phyloP scores from a whole-genome alignment of 2,329 filamentous ascomycete species.

The Epichloe festucae region DNA sequence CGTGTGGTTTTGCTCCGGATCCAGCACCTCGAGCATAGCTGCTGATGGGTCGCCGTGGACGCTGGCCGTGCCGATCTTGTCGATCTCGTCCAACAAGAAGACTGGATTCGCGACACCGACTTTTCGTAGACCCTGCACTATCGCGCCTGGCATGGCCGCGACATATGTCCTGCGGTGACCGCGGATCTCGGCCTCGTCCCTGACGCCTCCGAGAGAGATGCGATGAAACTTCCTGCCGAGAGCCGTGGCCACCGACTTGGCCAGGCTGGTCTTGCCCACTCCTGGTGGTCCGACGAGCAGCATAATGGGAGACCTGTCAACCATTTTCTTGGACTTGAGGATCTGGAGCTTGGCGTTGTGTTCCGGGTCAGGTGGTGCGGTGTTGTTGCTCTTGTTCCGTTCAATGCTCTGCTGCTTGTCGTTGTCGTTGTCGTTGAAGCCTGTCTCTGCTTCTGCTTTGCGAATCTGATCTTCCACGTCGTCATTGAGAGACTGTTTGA shows the following conservation, averaged over 20 bases:
- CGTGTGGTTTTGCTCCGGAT: slow-evolving; percentile 90
- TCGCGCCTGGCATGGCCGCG: slow-evolving; percentile 93
- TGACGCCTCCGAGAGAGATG: slow-evolving; percentile 88
- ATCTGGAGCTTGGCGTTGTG: slow-evolving; percentile 54
- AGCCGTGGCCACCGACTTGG: slow-evolving; percentile 82
- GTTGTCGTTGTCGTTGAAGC: slow-evolving; percentile 31
- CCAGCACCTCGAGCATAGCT: slow-evolving; percentile 94
- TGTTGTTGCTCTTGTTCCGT: neutral
- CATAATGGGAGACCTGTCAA: slow-evolving; percentile 92
- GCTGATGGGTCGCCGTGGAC: slow-evolving; percentile 93
- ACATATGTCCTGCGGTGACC: slow-evolving; percentile 94
- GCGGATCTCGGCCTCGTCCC: slow-evolving; percentile 93
- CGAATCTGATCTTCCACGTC: slow-evolving; percentile 70
- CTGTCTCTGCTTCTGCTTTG: slow-evolving; percentile 48
- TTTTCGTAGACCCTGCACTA: slow-evolving; percentile 89
- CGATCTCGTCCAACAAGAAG: slow-evolving; percentile 91
- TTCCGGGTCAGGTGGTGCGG: slow-evolving; percentile 12
- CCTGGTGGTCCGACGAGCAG: slow-evolving; percentile 87
- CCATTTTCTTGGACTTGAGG: slow-evolving; percentile 69
- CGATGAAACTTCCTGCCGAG: slow-evolving; percentile 92
- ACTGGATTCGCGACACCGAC: slow-evolving; percentile 93
- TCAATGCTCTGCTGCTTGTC: neutral
- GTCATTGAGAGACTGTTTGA: slow-evolving; percentile 84
- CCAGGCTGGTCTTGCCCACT: slow-evolving; percentile 90
- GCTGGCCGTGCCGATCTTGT: slow-evolving; percentile 85